Evolutionary conservation across 1,284 basidiomycete species (phyloP).

Genomic region (Puccinia coronata): DNA sequence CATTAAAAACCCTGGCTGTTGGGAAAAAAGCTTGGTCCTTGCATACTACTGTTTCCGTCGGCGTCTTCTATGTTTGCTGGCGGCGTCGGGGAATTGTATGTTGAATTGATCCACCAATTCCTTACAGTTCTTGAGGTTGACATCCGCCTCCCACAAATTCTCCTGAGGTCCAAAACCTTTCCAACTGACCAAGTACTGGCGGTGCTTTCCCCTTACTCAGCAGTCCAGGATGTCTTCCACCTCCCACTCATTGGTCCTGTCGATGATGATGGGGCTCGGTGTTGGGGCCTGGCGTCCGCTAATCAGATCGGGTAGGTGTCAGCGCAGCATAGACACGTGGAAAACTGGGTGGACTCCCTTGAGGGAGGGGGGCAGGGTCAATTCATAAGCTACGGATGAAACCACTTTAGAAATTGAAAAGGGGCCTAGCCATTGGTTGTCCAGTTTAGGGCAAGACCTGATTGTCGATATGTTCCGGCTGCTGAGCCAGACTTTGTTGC

Average conservation of each 20-base stretch:
- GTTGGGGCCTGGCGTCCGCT: not conserved
- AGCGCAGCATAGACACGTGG: not conserved
- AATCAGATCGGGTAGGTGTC: not conserved
- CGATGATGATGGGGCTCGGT: not conserved
- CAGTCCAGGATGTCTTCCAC: not conserved
- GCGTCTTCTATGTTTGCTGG: not conserved
- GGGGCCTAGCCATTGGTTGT: conserved; percentile 1
- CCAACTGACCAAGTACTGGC: not conserved
- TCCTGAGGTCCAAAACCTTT: not conserved
- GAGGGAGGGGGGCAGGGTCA: not conserved
- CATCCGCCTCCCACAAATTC: not conserved
- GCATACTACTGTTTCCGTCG: not conserved
- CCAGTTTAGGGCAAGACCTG: not conserved
- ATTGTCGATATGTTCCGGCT: not conserved
- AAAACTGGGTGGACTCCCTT: not conserved
- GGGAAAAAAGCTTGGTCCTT: conserved; percentile 17
- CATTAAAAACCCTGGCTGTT: not conserved
- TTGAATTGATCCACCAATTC: not conserved
- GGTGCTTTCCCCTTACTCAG: not conserved
- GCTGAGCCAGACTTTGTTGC: conserved; percentile 10
- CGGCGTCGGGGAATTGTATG: not conserved
- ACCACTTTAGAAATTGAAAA: conserved; percentile 5
- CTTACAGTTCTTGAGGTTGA: not conserved
- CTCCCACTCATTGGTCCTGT: not conserved
- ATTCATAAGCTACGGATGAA: not conserved